Evolutionary conservation across 1,139 yeast genomes (phyloP), one percentile per base, ranked within the genome.

Genomic region (Pneumocystis canis): DNA sequence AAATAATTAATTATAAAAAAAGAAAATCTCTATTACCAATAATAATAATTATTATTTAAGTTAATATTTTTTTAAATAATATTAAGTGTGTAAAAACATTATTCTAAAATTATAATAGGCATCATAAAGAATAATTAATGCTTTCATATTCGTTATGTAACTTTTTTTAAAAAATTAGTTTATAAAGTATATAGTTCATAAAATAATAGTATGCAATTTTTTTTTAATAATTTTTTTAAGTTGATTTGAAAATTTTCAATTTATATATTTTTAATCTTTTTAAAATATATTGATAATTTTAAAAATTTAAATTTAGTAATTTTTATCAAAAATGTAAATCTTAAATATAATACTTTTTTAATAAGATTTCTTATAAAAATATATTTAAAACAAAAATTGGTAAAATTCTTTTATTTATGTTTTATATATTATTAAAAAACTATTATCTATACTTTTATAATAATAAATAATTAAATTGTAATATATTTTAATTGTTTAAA

Each of bases 51-150:
- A 35, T 7, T 65, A 60, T 20, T 59, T 56, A 62, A 65, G 63
- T 18, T 60, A 60, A 5, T 60, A 35, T 18, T 60, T 41, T 62
- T 60, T 31, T 60, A 33, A 20, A 64, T 40, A 39, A 80, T 76
- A 0, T 71, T 67, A 63, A 86, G 79, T 0, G 84, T 82, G 2
- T 71, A 70, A 66, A 2, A 88, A 73, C 69, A 89, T 72, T 1
- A 71, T 72, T 1, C 76, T 72, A 71, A 90, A 90, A 33, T 82
- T 73, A 0, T 81, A 75, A 68, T 87, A 92, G 71, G 90, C 97
- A 73, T 90, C 76, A 68, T 89, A 83, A 4, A 88, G 73, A 5
- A 88, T 80, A 72, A 87, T 84, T 16, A 90, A 74, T 0, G 97
- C 96, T 0, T n/a, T n/a, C n/a, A n/a, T n/a, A n/a, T n/a, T n/a